Percentiles rank a stretch among this genome's conserved stretches.
Conservation (phyloP, 2,329 filamentous ascomycete genomes). For the Diatrype stigma region DNA sequence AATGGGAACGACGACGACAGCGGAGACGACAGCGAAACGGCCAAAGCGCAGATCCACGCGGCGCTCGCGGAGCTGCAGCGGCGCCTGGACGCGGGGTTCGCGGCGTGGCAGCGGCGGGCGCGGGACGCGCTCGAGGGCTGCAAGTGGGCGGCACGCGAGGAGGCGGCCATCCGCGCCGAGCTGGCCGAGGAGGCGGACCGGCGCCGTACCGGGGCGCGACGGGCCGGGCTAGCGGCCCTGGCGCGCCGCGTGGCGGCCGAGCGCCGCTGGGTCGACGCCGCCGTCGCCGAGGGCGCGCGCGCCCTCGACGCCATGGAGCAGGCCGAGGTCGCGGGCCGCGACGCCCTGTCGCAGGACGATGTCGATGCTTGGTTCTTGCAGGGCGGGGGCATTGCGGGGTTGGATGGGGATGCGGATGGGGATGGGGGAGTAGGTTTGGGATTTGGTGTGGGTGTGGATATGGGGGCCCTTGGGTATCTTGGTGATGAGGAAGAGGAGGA, state of each 20-base stretch:
- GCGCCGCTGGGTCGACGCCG: slow-evolving; percentile 42
- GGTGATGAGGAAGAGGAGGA: neutral
- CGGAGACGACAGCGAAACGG: too few relatives aligned
- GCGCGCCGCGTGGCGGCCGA: slow-evolving; percentile 36
- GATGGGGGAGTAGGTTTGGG: neutral
- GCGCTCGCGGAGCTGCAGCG: slow-evolving; percentile 32
- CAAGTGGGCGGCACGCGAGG: slow-evolving; percentile 33
- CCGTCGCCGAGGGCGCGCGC: slow-evolving; percentile 39
- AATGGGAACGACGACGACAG: too few relatives aligned
- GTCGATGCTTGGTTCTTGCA: slow-evolving; percentile 22
- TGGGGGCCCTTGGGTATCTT: neutral
- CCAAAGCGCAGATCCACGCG: slow-evolving; percentile 14
- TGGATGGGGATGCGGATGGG: neutral
- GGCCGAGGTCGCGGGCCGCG: slow-evolving; percentile 33
- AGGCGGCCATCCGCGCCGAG: slow-evolving; percentile 36
- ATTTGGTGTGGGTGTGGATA: neutral
- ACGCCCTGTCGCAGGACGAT: slow-evolving; percentile 11
- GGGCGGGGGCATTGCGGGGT: too few relatives aligned
- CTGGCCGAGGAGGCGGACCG: slow-evolving; percentile 36
- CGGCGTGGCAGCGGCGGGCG: slow-evolving; percentile 38
- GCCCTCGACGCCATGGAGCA: slow-evolving; percentile 39
- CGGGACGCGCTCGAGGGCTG: slow-evolving; percentile 36
- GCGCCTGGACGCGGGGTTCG: slow-evolving; percentile 38
- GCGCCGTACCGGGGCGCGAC: slow-evolving; percentile 22
- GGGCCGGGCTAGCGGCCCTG: slow-evolving; percentile 28